Percentiles rank a stretch among this genome's conserved stretches.
These are phyloP conservation scores for Erodium texanum DNA, from an alignment of 441 rosid species.

Conservation along the genomic window DNA sequence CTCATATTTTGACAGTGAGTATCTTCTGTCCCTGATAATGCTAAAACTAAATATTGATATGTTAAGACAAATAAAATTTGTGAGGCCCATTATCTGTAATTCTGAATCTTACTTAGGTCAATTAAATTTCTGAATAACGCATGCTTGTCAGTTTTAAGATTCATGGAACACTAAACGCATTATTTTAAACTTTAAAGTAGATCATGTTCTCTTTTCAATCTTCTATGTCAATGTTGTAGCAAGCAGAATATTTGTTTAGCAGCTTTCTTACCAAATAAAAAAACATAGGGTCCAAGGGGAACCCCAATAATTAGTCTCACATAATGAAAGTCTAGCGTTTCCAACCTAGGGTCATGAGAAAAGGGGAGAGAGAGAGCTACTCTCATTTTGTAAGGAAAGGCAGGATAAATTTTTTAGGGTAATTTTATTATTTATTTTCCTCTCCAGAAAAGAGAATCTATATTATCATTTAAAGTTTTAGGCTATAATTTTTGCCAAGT, in stretches of 20 bases:
- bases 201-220: constrained; percentile 6
- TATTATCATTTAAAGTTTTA: background rate
- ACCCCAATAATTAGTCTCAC: background rate
- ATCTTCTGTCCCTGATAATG: constrained; percentile 17
- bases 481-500: background rate
- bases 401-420: background rate
- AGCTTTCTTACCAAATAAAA: constrained; percentile 5
- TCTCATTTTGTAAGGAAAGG: background rate
- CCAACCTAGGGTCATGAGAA: background rate
- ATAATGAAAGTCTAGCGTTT: constrained; percentile 4
- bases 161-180: constrained; percentile 2
- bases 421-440: background rate
- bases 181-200: background rate
- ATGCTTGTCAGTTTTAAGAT: constrained; percentile 4
- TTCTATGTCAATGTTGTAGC: constrained; percentile 11
- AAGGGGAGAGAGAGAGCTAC: constrained; percentile 3
- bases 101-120: background rate
- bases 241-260: constrained; percentile 11
- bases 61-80: background rate
- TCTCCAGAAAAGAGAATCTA: background rate
- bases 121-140: background rate
- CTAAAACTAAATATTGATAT: constrained; percentile 5
- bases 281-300: background rate
- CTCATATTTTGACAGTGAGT: constrained; percentile 87
- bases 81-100: background rate